Evolutionary conservation across 495 filamentous ascomycete species (phyloP).

Genomic region (Neurospora africana): DNA sequence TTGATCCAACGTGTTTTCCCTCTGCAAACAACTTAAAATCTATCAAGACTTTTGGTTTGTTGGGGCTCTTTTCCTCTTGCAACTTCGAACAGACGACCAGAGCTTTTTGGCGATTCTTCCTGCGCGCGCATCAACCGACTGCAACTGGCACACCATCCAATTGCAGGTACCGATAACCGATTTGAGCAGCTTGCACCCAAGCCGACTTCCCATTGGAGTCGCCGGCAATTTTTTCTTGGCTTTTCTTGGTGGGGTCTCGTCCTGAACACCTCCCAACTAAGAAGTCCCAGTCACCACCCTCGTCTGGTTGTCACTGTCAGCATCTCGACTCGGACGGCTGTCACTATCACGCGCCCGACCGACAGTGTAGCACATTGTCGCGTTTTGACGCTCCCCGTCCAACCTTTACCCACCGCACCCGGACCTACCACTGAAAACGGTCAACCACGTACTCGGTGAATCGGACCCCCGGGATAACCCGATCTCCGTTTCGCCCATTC

Average conservation of each 20-base stretch:
- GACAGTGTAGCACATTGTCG: neutral
- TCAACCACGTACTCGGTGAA: neutral
- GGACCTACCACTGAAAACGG: neutral
- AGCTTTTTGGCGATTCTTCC: neutral
- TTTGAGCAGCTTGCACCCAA: neutral
- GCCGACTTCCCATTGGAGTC: neutral
- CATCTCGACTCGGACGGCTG: neutral
- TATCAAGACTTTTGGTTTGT: slow-evolving; percentile 9
- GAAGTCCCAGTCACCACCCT: neutral
- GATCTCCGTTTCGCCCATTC: neutral
- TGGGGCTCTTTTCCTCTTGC: slow-evolving; percentile 7
- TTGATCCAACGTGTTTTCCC: slow-evolving; percentile 22
- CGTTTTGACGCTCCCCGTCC: neutral
- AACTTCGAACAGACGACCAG: neutral
- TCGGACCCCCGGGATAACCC: neutral
- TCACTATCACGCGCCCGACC: neutral
- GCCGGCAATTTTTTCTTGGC: neutral
- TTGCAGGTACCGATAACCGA: neutral
- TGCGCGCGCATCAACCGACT: neutral
- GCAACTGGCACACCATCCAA: neutral
- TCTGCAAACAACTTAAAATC: slow-evolving; percentile 16
- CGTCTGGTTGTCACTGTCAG: neutral
- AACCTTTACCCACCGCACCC: neutral
- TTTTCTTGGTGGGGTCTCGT: neutral
- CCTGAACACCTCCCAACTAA: neutral